These are phyloP conservation scores for Purpureocillium takamizusanense DNA, from an alignment of 2,329 filamentous ascomycete species.

Conservation along the genomic window DNA sequence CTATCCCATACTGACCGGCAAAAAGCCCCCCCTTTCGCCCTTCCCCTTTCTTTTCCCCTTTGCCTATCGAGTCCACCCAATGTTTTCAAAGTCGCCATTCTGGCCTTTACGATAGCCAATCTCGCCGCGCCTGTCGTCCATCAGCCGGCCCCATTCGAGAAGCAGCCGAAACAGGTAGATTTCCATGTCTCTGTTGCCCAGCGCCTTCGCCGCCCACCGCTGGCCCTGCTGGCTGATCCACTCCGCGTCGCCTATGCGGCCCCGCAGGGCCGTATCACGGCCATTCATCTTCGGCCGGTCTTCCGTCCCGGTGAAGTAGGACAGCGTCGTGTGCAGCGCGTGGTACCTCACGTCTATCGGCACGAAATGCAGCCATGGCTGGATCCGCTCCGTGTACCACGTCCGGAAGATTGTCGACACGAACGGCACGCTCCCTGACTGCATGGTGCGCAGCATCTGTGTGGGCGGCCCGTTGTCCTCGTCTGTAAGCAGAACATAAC, in stretches of 20 bases:
- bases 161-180: conserved; percentile 71
- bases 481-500: conserved; percentile 66
- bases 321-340: conserved; percentile 62
- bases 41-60: conserved; percentile 1
- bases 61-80: conserved; percentile 19
- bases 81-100: conserved; percentile 18
- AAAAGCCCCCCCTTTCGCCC: too few species aligned
- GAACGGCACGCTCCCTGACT: conserved; percentile 59
- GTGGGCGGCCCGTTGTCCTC: conserved; percentile 56
- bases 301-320: conserved; percentile 61
- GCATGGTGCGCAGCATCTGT: conserved; percentile 52
- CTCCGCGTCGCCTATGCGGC: conserved; percentile 41
- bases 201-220: conserved; percentile 53
- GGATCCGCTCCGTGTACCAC: conserved; percentile 69
- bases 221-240: conserved; percentile 59
- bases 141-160: conserved; percentile 66
- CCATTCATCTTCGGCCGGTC: conserved; percentile 31
- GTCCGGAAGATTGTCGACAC: conserved; percentile 64
- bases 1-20: too few species aligned
- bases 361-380: conserved; percentile 73
- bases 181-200: conserved; percentile 68
- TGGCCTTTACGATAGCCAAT: conserved; percentile 25
- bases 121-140: conserved; percentile 50
- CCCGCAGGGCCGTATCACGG: conserved; percentile 35
- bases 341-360: conserved; percentile 68